Conservation (phyloP, 768 basidiomycete species). For the Sporobolomyces roseus region DNA sequence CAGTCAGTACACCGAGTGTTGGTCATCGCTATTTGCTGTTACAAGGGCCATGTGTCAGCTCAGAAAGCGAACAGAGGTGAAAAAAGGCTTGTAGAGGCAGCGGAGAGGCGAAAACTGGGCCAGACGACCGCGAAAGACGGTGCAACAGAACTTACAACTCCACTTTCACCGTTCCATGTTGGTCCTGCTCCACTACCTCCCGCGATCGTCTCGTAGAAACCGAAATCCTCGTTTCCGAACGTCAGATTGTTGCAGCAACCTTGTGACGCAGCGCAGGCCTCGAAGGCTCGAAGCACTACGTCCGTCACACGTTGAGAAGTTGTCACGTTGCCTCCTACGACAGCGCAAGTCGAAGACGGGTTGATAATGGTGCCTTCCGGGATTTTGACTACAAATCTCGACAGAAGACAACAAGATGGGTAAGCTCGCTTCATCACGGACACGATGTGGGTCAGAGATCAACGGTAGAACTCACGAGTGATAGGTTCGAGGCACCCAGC, state of each 20-base stretch:
- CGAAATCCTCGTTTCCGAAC: slow-evolving; percentile 66
- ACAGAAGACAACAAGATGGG: neutral
- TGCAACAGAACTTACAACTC: too few species aligned
- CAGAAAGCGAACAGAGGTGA: too few species aligned
- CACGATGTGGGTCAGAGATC: too few species aligned
- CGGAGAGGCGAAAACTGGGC: too few species aligned
- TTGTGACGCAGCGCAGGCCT: slow-evolving; percentile 85
- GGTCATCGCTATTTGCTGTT: slow-evolving; percentile 26
- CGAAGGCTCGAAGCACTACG: slow-evolving; percentile 86
- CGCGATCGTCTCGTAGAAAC: slow-evolving; percentile 68
- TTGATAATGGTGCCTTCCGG: slow-evolving; percentile 72
- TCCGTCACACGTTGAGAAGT: slow-evolving; percentile 92
- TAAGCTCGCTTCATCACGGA: neutral
- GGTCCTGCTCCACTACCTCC: slow-evolving; percentile 90
- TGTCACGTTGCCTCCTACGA: slow-evolving; percentile 87
- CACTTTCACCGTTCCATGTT: slow-evolving; percentile 83
- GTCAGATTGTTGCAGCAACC: slow-evolving; percentile 80
- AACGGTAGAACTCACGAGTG: slow-evolving; percentile 16
- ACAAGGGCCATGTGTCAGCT: too few species aligned
- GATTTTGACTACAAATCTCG: slow-evolving; percentile 57
- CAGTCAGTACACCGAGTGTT: slow-evolving; percentile 85
- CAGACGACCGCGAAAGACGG: too few species aligned
- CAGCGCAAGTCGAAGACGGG: slow-evolving; percentile 80
- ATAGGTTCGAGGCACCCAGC: slow-evolving; percentile 29
- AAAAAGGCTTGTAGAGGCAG: too few species aligned